These are phyloP conservation scores for Trametes hirsuta DNA, from an alignment of 1,284 basidiomycete species.

Conservation along the genomic window DNA sequence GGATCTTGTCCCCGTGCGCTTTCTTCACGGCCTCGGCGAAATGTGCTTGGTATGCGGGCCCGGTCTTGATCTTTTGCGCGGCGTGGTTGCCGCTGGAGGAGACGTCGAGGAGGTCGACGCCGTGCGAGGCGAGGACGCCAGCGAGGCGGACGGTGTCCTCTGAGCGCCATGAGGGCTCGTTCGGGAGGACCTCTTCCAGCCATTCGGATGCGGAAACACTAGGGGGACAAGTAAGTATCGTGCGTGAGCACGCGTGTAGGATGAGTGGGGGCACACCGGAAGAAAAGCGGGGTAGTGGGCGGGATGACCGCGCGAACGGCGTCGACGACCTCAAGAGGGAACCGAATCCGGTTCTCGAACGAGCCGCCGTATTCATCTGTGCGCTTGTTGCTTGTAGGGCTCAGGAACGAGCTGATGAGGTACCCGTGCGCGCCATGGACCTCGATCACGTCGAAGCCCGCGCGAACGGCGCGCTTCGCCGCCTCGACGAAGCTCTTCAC, in stretches of 20 bases:
- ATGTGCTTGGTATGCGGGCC: slow-evolving; percentile 47
- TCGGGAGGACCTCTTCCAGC: slow-evolving; percentile 49
- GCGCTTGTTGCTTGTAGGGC: slow-evolving; percentile 58
- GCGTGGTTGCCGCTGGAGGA: slow-evolving; percentile 49
- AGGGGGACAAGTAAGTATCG: slow-evolving; percentile 32
- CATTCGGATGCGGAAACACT: slow-evolving; percentile 59
- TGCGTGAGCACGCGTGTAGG: neutral
- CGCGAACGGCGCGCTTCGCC: slow-evolving; percentile 57
- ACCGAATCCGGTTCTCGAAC: slow-evolving; percentile 54
- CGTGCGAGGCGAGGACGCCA: slow-evolving; percentile 48
- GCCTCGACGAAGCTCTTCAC: slow-evolving; percentile 62
- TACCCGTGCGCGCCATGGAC: slow-evolving; percentile 46
- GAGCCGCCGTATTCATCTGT: slow-evolving; percentile 64
- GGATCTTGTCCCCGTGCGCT: slow-evolving; percentile 39
- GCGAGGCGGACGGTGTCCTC: slow-evolving; percentile 57
- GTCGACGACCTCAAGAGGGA: slow-evolving; percentile 52
- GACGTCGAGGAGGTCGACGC: slow-evolving; percentile 56
- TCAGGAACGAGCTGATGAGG: slow-evolving; percentile 47
- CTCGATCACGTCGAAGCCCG: slow-evolving; percentile 46
- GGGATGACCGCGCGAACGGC: slow-evolving; percentile 55
- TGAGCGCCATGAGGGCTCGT: slow-evolving; percentile 51
- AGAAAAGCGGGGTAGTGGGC: slow-evolving; percentile 64
- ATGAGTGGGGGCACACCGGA: slow-evolving; percentile 54
- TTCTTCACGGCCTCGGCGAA: slow-evolving; percentile 54
- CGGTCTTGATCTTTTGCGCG: slow-evolving; percentile 30